These are phyloP conservation scores for Cochlearia excelsa DNA, from an alignment of 345 rosid species.

Conservation along the genomic window DNA sequence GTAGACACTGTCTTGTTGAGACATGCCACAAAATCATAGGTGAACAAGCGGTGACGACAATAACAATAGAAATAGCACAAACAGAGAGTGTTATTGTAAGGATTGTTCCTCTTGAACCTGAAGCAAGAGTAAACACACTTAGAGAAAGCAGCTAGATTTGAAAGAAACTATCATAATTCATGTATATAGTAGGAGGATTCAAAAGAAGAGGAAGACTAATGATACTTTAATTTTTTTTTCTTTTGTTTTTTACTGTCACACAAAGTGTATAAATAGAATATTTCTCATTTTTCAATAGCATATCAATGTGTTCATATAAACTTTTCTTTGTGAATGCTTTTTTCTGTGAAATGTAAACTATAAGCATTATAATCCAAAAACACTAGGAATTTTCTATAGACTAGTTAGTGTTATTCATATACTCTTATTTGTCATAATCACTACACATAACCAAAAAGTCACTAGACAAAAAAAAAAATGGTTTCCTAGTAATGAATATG, in stretches of 20 bases:
- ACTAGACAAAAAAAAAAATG: constrained; percentile 3
- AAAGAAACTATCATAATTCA: not conserved
- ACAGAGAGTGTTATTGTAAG: constrained; percentile 25
- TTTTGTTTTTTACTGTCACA: constrained; percentile 20
- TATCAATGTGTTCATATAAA: constrained; percentile 17
- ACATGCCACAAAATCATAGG: constrained; percentile 37
- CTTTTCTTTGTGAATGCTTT: constrained; percentile 10
- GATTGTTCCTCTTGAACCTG: constrained; percentile 41
- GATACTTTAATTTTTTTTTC: constrained; percentile 8
- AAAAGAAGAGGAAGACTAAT: not conserved
- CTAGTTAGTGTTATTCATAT: constrained; percentile 8
- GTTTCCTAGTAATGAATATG: not conserved
- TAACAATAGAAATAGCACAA: not conserved
- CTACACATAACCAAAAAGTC: not conserved
- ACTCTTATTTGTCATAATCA: constrained; percentile 16
- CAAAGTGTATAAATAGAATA: constrained; percentile 28
- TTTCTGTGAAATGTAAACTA: constrained; percentile 13
- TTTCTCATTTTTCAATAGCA: constrained; percentile 10
- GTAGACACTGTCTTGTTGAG: constrained; percentile 47
- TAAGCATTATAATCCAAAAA: not conserved
- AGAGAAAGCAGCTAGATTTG: constrained; percentile 23
- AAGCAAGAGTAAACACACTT: constrained; percentile 31
- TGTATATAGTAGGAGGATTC: constrained; percentile 15
- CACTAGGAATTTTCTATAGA: constrained; percentile 9
- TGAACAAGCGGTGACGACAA: constrained; percentile 10